Base-by-base conservation (phyloP, 352 stramenopile species). In the Globisporangium paroecandrum region DNA sequence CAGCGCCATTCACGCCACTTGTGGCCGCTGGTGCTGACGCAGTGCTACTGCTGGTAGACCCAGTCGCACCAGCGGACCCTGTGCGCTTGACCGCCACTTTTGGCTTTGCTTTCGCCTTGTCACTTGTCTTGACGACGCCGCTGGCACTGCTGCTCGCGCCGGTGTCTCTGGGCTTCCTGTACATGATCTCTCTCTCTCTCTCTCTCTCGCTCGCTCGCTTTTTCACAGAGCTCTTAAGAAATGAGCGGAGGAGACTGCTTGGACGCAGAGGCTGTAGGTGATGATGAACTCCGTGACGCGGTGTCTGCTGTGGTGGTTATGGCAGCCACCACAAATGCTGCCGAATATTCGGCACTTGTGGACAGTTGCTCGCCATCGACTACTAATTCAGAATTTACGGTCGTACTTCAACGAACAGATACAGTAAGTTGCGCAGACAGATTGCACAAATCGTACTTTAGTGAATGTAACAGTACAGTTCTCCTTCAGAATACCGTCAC, bases 41-140 rank as follows among this genome's bases (percentile, higher is more conserved):
- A 51, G 41, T 49, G 36, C 27, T 56, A 20, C 12, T 53, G 24
- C 8, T 38, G 41, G 22, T 24, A 5, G 43, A 20, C 18, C 58
- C 34, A 6, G 34, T 54, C 22, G 29, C 25, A 15, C 43, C 38
- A 22, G 46, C 47, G 0, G 32, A 36, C n/a, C 59, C 34, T 6
- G 49, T 64, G 41, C 65, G 65, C 25, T 67, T 66, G 53, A 71
- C 22, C 53, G 66, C 66, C 38, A 71, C 53, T n/a, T 67, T 71
- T 0, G 66, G 66, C 12, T 54, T 64, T 22, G 41, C 15, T 29
- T 69, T 69, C 29, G 64, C 27, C 55, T 61, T 66, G 24, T 61
- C 65, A 51, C 49, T 34, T 38, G 64, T 56, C 55, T 64, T 69
- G 5, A 51, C 32, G 27, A 58, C 32, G 4, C 22, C 38, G 10